Evolutionary conservation across 306 rosid species (phyloP), one percentile per base, ranked within the genome.

Genomic region (Castanea crenata): DNA sequence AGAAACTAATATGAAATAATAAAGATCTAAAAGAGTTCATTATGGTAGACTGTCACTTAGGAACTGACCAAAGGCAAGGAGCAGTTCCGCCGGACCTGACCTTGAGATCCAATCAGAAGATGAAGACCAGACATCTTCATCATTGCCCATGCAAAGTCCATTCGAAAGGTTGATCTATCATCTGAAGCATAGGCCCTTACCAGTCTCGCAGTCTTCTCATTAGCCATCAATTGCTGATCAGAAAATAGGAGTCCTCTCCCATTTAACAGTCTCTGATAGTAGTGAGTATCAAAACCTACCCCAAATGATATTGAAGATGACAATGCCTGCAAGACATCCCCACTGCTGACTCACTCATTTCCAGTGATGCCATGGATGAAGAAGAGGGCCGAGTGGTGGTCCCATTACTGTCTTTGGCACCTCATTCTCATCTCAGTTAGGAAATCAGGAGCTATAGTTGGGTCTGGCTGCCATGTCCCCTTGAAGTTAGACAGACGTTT

Each of bases 81-180:
- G 32, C 4, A 31, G 32, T 31, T 34, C 0, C 1, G 38, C 54
- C 84, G 63, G 25, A 88, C 81, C 72, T 23, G 76, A 58, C 89
- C 91, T 83, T 81, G 72, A 25, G 85, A 51, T 64, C 71, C 71
- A 64, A 46, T 64, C 44, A 64, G 71, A 32, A 78, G 83, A 73
- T 84, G 81, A 25, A 89, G 88, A 64, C 74, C 79, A 32, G 97
- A 91, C 92, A 94, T 83, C 88, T 92, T 92, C 77, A 85, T 32
- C 97, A 88, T 87, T 13, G 86, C 94, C 75, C 87, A 69, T 0
- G 92, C 89, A 94, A 94, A 34, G 86, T 92, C 97, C 88, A 80
- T 83, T 35, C 95, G 89, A 91, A 5, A 94, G 89, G 4, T 34
- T 1, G 7, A 34, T 34, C 38, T 1, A 1, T 34, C 38, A 34